Conservation (phyloP, 2,329 filamentous ascomycete genomes). For the Aspergillus nomiae region DNA sequence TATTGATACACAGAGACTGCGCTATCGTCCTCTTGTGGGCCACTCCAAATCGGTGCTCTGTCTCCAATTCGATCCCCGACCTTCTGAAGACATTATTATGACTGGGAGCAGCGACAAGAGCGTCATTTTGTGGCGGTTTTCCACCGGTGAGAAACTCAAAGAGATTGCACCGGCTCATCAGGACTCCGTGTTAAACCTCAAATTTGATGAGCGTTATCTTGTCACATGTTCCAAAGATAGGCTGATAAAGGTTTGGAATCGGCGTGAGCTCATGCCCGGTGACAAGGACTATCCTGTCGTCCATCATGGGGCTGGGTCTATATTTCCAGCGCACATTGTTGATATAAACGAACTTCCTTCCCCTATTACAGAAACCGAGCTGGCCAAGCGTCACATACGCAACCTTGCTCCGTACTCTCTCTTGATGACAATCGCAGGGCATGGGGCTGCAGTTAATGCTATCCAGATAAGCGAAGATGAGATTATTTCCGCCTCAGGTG, state of each 20-base stretch:
- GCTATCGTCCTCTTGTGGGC: constrained; percentile 70
- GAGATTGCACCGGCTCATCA: constrained; percentile 74
- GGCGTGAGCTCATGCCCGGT: constrained; percentile 60
- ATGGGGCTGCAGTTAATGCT: constrained; percentile 90
- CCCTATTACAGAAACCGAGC: constrained; percentile 43
- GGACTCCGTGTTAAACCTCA: constrained; percentile 90
- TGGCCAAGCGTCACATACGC: constrained; percentile 44
- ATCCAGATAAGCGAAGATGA: constrained; percentile 85
- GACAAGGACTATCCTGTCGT: constrained; percentile 50
- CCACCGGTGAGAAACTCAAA: constrained; percentile 80
- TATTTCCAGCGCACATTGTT: constrained; percentile 57
- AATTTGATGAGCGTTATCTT: constrained; percentile 86
- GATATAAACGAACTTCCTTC: constrained; percentile 49
- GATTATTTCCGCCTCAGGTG: constrained; percentile 92
- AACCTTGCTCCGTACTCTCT: constrained; percentile 68
- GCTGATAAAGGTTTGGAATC: constrained; percentile 94
- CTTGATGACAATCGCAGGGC: constrained; percentile 78
- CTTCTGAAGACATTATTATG: constrained; percentile 87
- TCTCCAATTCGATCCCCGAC: constrained; percentile 88
- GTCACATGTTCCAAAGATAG: constrained; percentile 98
- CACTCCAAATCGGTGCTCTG: constrained; percentile 89
- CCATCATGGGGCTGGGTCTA: constrained; percentile 43
- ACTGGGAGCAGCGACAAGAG: constrained; percentile 92
- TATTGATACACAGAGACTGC: constrained; percentile 76
- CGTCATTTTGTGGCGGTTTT: constrained; percentile 91